Percentiles rank a stretch among this genome's conserved stretches.
These are phyloP conservation scores for Juncus effusus DNA, from an alignment of 176 grass and related monocot species.

Conservation along the genomic window DNA sequence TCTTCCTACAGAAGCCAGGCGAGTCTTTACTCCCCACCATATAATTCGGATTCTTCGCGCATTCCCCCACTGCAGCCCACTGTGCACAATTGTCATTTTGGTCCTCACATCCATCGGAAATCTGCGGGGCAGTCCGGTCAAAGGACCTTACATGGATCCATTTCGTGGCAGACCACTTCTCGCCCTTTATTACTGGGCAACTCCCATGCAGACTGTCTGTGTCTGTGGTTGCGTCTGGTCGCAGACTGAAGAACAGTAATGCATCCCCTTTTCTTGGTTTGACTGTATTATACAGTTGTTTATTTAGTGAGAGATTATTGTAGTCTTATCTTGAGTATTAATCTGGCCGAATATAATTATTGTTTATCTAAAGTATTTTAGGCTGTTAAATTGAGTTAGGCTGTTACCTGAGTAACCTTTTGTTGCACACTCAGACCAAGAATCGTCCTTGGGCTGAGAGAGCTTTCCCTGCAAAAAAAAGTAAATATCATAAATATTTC, in stretches of 20 bases:
- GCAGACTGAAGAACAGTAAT: slow-evolving; percentile 83
- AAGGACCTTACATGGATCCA: slow-evolving; percentile 97
- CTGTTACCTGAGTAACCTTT: slow-evolving; percentile 76
- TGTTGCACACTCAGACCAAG: slow-evolving; percentile 81
- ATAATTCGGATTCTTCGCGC: slow-evolving; percentile 79
- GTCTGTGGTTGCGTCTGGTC: slow-evolving; percentile 62
- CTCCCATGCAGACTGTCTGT: slow-evolving; percentile 77
- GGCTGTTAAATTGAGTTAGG: neutral
- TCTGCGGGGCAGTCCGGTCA: slow-evolving; percentile 24
- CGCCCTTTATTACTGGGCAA: slow-evolving; percentile 71
- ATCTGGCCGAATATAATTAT: slow-evolving; percentile 3
- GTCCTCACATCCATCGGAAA: slow-evolving; percentile 46
- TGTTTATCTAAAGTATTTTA: neutral
- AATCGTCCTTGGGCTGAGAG: slow-evolving; percentile 61
- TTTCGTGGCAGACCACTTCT: slow-evolving; percentile 95
- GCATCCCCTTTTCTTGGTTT: slow-evolving; percentile 78
- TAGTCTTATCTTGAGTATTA: neutral
- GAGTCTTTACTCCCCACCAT: slow-evolving; percentile 75
- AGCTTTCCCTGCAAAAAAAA: slow-evolving; percentile 57
- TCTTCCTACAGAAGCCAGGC: slow-evolving; percentile 81
- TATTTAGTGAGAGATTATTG: neutral
- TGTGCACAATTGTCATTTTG: slow-evolving; percentile 48
- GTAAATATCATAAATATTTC: slow-evolving; percentile 1
- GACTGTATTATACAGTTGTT: slow-evolving; percentile 36
- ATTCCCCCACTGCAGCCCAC: slow-evolving; percentile 83